Conservation (phyloP, 225 moss, liverwort and hornwort genomes). For the Pleurozium schreberi region DNA sequence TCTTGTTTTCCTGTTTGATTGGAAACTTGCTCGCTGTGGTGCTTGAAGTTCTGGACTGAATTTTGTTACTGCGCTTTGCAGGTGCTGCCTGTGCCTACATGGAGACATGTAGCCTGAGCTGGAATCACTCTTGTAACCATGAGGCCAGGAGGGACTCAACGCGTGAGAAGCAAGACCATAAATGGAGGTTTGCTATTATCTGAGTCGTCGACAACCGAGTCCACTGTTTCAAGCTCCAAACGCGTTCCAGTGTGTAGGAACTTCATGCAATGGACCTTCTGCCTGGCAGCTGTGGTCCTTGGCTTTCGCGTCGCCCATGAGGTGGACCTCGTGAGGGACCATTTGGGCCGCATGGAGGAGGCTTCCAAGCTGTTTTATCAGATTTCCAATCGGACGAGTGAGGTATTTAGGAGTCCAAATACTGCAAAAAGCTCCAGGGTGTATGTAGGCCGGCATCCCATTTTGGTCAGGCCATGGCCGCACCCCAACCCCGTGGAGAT, state of each 20-base stretch:
- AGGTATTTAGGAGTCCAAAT: not conserved
- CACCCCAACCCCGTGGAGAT: constrained; percentile 76
- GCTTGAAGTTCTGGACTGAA: not conserved
- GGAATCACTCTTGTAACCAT: constrained; percentile 25
- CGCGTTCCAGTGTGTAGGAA: constrained; percentile 22
- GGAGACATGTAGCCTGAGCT: constrained; percentile 24
- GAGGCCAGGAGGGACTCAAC: constrained; percentile 53
- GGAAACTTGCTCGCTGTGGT: not conserved
- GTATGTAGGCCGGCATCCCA: constrained; percentile 80
- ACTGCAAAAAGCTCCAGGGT: constrained; percentile 49
- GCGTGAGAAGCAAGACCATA: constrained; percentile 38
- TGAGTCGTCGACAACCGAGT: constrained; percentile 30
- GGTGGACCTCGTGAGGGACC: constrained; percentile 37
- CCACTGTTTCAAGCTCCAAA: constrained; percentile 13
- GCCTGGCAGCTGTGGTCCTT: constrained; percentile 41
- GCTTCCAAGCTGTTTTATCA: constrained; percentile 2
- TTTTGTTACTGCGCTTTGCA: not conserved
- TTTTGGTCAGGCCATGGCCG: constrained; percentile 78
- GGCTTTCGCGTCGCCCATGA: constrained; percentile 74
- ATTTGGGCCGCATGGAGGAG: constrained; percentile 28
- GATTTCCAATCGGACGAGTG: constrained; percentile 1
- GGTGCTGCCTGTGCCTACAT: constrained; percentile 19
- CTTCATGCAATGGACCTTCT: constrained; percentile 54
- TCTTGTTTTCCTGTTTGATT: not conserved
- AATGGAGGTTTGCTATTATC: not conserved